Evolutionary conservation across 352 stramenopile genomes (phyloP).

Genomic region (Pythium guiyangense): DNA sequence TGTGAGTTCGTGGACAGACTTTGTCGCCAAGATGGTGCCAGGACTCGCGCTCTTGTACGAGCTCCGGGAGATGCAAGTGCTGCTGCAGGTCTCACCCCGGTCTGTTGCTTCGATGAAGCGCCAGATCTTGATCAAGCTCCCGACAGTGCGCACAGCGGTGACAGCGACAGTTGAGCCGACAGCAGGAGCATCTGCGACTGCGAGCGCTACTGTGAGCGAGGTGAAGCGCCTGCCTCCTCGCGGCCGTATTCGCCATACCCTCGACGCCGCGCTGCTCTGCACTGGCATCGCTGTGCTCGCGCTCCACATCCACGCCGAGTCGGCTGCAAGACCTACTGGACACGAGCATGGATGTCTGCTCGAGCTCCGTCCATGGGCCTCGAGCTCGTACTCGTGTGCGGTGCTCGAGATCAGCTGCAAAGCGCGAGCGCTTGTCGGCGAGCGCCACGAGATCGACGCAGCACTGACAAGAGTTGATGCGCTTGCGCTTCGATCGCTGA

Average conservation of each 20-base stretch:
- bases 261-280: constrained; percentile 4
- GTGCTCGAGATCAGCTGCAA: constrained; percentile 13
- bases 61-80: constrained; percentile 6
- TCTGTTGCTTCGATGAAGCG: neutral
- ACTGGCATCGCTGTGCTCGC: constrained; percentile 4
- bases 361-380: constrained; percentile 6
- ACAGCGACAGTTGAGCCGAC: neutral
- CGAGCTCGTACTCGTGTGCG: neutral
- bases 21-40: constrained; percentile 12
- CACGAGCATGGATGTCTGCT: constrained; percentile 4
- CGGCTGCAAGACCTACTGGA: neutral
- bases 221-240: neutral
- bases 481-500: neutral
- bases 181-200: neutral
- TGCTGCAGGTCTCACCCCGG: constrained; percentile 8
- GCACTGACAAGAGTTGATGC: constrained; percentile 1
- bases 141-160: neutral
- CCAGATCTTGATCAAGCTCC: constrained; percentile 9
- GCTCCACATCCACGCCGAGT: constrained; percentile 1
- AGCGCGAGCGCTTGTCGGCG: neutral
- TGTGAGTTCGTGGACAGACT: constrained; percentile 12
- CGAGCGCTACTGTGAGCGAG: neutral
- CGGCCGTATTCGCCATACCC: constrained; percentile 7
- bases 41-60: constrained; percentile 9
- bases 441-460: neutral